phyloP scores from a whole-genome alignment of 306 rosid species.

The Acacia crassicarpa region DNA sequence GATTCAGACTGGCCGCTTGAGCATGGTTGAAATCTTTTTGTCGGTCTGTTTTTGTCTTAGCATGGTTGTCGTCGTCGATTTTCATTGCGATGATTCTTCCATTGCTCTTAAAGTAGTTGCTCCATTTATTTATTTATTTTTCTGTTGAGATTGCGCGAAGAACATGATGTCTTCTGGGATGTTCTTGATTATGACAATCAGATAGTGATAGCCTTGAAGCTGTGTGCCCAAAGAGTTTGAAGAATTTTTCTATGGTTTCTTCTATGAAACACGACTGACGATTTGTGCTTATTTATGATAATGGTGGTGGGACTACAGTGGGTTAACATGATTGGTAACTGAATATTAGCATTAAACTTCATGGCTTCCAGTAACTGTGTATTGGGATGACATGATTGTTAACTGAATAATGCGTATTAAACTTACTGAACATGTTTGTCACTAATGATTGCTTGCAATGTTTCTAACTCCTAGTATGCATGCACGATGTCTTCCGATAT shows the following conservation, averaged over 20 bases:
- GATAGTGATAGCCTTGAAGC: conserved; percentile 28
- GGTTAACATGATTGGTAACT: conserved; percentile 6
- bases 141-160: conserved; percentile 14
- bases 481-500: background rate
- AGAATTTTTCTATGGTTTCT: background rate
- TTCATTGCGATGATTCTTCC: conserved; percentile 31
- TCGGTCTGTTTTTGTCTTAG: conserved; percentile 15
- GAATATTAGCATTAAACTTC: conserved; percentile 1
- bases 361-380: conserved; percentile 4
- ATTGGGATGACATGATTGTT: conserved; percentile 13
- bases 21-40: conserved; percentile 23
- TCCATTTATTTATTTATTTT: conserved; percentile 22
- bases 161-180: conserved; percentile 23
- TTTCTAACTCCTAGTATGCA: conserved; percentile 1
- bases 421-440: background rate
- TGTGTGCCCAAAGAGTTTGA: conserved; percentile 28
- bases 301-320: background rate
- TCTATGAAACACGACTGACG: conserved; percentile 1
- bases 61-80: conserved; percentile 19
- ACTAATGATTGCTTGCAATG: background rate
- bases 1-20: conserved; percentile 42
- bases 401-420: background rate
- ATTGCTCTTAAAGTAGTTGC: conserved; percentile 22
- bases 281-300: background rate
- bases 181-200: conserved; percentile 31